Evolutionary conservation across 2,329 filamentous ascomycete genomes (phyloP).

Genomic region (Dactylellina parvicollis): DNA sequence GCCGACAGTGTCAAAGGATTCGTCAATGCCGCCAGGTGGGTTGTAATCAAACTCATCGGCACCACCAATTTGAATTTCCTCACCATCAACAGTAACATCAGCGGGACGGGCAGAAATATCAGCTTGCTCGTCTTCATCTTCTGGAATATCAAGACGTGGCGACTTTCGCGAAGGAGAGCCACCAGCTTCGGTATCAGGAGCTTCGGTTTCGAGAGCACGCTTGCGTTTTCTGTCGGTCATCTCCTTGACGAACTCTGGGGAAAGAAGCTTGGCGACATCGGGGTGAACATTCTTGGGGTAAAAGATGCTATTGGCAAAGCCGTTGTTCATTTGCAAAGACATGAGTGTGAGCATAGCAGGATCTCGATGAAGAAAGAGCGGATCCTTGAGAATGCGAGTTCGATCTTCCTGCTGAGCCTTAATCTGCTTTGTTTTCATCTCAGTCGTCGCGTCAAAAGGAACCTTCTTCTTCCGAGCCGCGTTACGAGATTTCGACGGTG

Average conservation of each 20-base stretch:
- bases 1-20: conserved; percentile 43
- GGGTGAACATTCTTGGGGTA: conserved; percentile 64
- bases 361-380: conserved; percentile 85
- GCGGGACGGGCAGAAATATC: conserved; percentile 63
- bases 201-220: conserved; percentile 63
- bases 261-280: conserved; percentile 91
- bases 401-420: conserved; percentile 86
- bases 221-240: conserved; percentile 90
- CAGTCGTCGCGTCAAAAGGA: conserved; percentile 81
- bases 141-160: conserved; percentile 71
- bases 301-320: conserved; percentile 73
- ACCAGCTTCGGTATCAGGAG: conserved; percentile 39
- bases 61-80: conserved; percentile 62
- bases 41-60: conserved; percentile 61
- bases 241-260: conserved; percentile 79
- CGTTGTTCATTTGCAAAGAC: conserved; percentile 89
- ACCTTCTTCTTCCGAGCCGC: conserved; percentile 81
- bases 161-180: conserved; percentile 68
- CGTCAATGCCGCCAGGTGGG: conserved; percentile 23
- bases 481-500: conserved; percentile 72
- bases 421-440: conserved; percentile 68
- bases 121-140: conserved; percentile 74
- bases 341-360: conserved; percentile 86
- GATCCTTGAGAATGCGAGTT: conserved; percentile 83
- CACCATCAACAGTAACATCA: conserved; percentile 66